Conservation (phyloP, 257 asterid genomes). For the Thymus quinquecostatus region DNA sequence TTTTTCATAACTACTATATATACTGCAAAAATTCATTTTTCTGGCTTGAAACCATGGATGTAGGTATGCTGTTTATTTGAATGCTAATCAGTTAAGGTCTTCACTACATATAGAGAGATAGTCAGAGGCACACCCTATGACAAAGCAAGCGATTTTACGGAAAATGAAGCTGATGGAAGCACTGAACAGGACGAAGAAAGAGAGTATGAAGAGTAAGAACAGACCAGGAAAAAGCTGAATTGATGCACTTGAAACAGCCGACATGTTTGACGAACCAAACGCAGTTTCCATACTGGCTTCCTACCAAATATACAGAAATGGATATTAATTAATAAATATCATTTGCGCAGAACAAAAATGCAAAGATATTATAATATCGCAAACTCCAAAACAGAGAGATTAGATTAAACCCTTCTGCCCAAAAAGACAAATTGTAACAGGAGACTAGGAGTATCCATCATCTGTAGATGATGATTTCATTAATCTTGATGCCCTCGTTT, state of each 20-base stretch:
- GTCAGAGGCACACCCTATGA: conserved; percentile 11
- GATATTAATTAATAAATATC: not conserved
- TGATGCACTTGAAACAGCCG: conserved; percentile 50
- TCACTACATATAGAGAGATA: not conserved
- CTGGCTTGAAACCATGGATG: not conserved
- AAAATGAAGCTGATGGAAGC: conserved; percentile 1
- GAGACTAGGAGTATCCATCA: not conserved
- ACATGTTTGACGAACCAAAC: conserved; percentile 50
- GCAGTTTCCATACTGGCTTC: conserved; percentile 42
- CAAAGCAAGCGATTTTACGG: not conserved
- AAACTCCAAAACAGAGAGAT: conserved; percentile 6
- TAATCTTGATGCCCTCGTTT: not conserved
- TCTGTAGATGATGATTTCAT: not conserved
- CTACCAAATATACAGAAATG: conserved; percentile 33
- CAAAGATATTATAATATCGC: not conserved
- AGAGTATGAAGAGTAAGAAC: conserved; percentile 25
- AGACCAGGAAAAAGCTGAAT: conserved; percentile 64
- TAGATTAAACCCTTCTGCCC: not conserved
- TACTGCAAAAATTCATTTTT: no score
- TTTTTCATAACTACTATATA: no score
- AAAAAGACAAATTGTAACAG: not conserved
- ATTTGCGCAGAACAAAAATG: not conserved
- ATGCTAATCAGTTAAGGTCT: not conserved
- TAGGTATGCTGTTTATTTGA: conserved; percentile 10
- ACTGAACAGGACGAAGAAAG: not conserved